A percentile compares a stretch with the other conserved stretches of the same genome.
Conservation (phyloP, 2,329 filamentous ascomycete genomes). For the Byssothecium circinans region DNA sequence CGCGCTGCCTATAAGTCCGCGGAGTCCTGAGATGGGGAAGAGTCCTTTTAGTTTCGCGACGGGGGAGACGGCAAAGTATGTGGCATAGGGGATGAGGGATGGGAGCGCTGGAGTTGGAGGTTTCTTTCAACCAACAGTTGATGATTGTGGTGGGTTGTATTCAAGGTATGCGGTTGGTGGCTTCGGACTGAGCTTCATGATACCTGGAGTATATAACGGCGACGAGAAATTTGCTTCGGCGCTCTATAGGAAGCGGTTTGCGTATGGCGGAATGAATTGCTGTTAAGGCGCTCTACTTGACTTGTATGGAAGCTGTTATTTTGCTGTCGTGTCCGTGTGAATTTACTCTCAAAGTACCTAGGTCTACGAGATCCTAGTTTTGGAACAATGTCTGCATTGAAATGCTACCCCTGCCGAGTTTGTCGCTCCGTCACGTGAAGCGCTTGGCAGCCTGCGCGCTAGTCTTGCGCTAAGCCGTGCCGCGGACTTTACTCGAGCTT, state of each 20-base stretch:
- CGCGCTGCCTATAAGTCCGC: conserved; percentile 80
- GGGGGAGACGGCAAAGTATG: conserved; percentile 37
- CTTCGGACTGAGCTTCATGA: conserved; percentile 21
- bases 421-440: no score
- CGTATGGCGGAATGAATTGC: conserved; percentile 8
- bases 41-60: conserved; percentile 71
- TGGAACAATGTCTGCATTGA: no score
- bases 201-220: conserved; percentile 26
- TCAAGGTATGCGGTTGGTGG: conserved; percentile 4
- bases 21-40: conserved; percentile 81
- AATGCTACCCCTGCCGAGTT: no score
- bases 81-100: conserved; percentile 26
- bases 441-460: neutral
- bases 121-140: conserved; percentile 4
- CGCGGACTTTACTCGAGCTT: no score
- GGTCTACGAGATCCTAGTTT: no score
- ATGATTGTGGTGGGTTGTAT: neutral
- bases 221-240: conserved; percentile 3
- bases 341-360: no score
- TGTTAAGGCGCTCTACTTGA: no score
- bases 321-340: no score
- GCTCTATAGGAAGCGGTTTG: neutral
- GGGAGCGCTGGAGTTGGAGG: conserved; percentile 15
- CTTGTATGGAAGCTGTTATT: no score
- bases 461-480: neutral